Percentiles rank a stretch among this genome's conserved stretches.
Conservation (phyloP, 805 yeast species). For the Hyphopichia homilentoma region DNA sequence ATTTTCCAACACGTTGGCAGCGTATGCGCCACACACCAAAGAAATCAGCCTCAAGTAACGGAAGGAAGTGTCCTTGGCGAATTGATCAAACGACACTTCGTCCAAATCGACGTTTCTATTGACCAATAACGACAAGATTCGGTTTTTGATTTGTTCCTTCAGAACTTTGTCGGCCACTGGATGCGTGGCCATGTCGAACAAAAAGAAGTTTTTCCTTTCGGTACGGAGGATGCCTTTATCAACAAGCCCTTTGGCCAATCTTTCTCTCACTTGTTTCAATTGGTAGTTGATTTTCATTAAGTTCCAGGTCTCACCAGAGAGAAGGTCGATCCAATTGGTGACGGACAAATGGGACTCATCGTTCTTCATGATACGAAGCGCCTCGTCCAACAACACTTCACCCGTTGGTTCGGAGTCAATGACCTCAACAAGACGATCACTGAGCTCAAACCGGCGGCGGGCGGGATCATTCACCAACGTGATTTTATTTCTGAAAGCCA, state of each 20-base stretch:
- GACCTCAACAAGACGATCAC: constrained; percentile 86
- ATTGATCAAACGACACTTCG: constrained; percentile 45
- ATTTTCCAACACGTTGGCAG: constrained; percentile 94
- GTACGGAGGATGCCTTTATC: constrained; percentile 96
- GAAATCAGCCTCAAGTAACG: constrained; percentile 74
- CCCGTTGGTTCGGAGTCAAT: constrained; percentile 86
- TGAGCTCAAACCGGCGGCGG: constrained; percentile 79
- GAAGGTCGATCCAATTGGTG: constrained; percentile 87
- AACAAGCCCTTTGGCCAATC: constrained; percentile 93
- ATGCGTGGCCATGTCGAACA: constrained; percentile 98
- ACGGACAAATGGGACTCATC: constrained; percentile 78
- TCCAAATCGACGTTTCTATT: constrained; percentile 61
- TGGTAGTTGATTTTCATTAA: constrained; percentile 91
- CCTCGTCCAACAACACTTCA: constrained; percentile 91
- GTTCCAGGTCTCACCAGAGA: constrained; percentile 97
- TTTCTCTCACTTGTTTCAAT: constrained; percentile 93
- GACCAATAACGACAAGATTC: constrained; percentile 68
- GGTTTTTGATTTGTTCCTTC: constrained; percentile 73
- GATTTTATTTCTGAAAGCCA: constrained; percentile 88
- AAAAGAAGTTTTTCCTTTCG: constrained; percentile 87
- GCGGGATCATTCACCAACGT: constrained; percentile 89
- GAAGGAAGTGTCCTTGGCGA: constrained; percentile 66
- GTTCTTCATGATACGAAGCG: constrained; percentile 81
- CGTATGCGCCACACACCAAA: constrained; percentile 84
- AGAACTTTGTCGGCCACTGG: constrained; percentile 86